Evolutionary conservation across 805 yeast genomes (phyloP).

Genomic region (Candida sithepensis): DNA sequence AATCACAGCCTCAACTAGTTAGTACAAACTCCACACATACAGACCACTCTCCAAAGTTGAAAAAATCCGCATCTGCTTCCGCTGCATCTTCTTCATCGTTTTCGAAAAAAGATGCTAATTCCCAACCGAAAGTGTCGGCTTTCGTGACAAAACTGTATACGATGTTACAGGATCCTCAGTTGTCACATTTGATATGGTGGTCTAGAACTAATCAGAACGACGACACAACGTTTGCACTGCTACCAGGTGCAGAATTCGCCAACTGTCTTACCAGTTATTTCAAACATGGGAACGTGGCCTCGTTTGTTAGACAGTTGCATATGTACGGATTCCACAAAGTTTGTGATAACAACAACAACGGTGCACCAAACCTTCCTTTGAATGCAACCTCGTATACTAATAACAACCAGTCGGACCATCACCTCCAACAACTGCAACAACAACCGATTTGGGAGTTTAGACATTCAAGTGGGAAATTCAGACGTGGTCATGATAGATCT

Average conservation of each 20-base stretch:
- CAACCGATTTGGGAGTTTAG: slow-evolving; percentile 54
- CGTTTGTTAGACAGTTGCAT: slow-evolving; percentile 90
- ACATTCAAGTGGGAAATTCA: slow-evolving; percentile 48
- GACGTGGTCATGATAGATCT: slow-evolving; percentile 42
- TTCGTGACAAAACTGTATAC: slow-evolving; percentile 62
- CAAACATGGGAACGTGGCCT: slow-evolving; percentile 91
- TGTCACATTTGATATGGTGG: slow-evolving; percentile 64
- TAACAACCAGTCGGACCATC: slow-evolving; percentile 6
- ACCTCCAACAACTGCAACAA: neutral
- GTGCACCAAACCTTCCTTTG: slow-evolving; percentile 7
- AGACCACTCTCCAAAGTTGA: neutral
- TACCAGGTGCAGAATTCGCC: slow-evolving; percentile 62
- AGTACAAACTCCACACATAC: neutral
- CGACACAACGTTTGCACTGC: slow-evolving; percentile 56
- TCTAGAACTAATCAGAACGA: slow-evolving; percentile 40
- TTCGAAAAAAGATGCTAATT: neutral
- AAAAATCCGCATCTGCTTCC: too few species aligned
- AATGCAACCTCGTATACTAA: slow-evolving; percentile 8
- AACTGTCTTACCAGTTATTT: slow-evolving; percentile 66
- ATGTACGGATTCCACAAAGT: slow-evolving; percentile 96
- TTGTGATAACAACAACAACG: slow-evolving; percentile 37
- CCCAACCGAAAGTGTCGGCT: slow-evolving; percentile 45
- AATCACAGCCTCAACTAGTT: neutral
- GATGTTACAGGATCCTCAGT: slow-evolving; percentile 55
- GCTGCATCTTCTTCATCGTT: neutral